Evolutionary conservation across 2,329 filamentous ascomycete species (phyloP).

Genomic region (Cladophialophora chaetospira): DNA sequence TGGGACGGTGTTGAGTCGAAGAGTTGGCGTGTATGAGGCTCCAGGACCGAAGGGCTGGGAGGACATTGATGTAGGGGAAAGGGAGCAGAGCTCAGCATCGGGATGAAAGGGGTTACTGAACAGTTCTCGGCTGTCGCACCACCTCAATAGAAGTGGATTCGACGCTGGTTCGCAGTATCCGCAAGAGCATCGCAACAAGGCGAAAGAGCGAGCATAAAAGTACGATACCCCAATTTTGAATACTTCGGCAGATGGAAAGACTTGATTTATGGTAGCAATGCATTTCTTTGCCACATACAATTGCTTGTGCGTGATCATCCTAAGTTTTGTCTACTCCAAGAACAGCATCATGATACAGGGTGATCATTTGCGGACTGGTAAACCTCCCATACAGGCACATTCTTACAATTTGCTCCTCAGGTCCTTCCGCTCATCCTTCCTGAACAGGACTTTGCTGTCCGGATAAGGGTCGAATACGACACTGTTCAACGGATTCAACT

Average conservation of each 20-base stretch:
- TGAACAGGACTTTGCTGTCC: constrained; percentile 61
- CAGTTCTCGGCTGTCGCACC: not conserved
- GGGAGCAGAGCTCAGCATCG: not conserved
- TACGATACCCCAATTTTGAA: not conserved
- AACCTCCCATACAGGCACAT: not conserved
- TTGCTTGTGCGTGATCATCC: too few relatives aligned
- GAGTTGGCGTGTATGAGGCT: constrained; percentile 68
- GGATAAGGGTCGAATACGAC: constrained; percentile 74
- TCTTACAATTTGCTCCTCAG: constrained; percentile 32
- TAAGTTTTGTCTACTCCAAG: too few relatives aligned
- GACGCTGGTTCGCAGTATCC: too few relatives aligned
- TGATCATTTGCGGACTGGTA: too few relatives aligned
- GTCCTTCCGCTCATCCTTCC: constrained; percentile 49
- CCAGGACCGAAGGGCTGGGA: constrained; percentile 35
- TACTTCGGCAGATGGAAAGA: too few relatives aligned
- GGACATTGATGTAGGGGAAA: constrained; percentile 6
- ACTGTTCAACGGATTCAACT: constrained; percentile 72
- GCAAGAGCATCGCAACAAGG: not conserved
- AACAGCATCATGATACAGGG: too few relatives aligned
- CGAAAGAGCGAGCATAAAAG: not conserved
- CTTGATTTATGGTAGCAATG: too few relatives aligned
- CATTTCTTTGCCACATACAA: too few relatives aligned
- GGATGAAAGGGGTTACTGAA: not conserved
- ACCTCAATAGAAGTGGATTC: not conserved
- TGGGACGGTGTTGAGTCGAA: constrained; percentile 80